Conservation (phyloP, 2,329 filamentous ascomycete species). For the Periconia sp. region DNA sequence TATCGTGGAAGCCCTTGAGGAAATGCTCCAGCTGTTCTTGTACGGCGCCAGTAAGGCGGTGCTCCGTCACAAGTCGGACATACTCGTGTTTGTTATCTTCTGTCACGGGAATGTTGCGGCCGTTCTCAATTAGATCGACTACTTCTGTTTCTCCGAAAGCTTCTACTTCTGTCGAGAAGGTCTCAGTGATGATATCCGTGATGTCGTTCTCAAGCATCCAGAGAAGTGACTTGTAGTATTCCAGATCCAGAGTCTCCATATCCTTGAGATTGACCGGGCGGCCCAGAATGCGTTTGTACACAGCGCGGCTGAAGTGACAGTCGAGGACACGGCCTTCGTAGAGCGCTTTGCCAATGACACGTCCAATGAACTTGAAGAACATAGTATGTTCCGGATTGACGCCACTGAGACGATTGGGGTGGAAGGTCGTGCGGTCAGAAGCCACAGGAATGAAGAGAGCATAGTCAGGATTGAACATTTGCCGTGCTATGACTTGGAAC, state of each 20-base stretch:
- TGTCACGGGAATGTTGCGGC: constrained; percentile 88
- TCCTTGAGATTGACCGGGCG: constrained; percentile 97
- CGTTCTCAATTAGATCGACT: constrained; percentile 83
- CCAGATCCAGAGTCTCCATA: constrained; percentile 97
- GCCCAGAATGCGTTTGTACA: constrained; percentile 96
- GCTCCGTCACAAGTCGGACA: constrained; percentile 89
- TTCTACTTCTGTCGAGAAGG: constrained; percentile 91
- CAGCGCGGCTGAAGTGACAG: constrained; percentile 97
- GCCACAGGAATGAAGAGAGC: constrained; percentile 95
- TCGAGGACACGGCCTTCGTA: constrained; percentile 96
- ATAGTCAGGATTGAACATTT: constrained; percentile 99
- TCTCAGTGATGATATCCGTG: constrained; percentile 94
- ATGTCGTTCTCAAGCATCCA: constrained; percentile 99
- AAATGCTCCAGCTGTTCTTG: constrained; percentile 94
- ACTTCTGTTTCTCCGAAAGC: constrained; percentile 88
- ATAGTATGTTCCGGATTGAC: constrained; percentile 94
- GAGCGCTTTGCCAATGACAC: constrained; percentile 95
- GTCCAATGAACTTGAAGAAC: constrained; percentile 99
- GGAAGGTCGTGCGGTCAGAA: constrained; percentile 96
- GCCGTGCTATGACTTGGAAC: constrained; percentile 95
- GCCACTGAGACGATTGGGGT: constrained; percentile 90
- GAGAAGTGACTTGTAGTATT: constrained; percentile 97
- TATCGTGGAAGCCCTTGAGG: constrained; percentile 94
- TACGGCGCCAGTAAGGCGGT: constrained; percentile 87
- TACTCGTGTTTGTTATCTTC: constrained; percentile 99